A percentile compares a stretch with the other conserved stretches of the same genome.
Evolutionary conservation across 208 protist genomes (phyloP).

Genomic region (Leishmania arabica): DNA sequence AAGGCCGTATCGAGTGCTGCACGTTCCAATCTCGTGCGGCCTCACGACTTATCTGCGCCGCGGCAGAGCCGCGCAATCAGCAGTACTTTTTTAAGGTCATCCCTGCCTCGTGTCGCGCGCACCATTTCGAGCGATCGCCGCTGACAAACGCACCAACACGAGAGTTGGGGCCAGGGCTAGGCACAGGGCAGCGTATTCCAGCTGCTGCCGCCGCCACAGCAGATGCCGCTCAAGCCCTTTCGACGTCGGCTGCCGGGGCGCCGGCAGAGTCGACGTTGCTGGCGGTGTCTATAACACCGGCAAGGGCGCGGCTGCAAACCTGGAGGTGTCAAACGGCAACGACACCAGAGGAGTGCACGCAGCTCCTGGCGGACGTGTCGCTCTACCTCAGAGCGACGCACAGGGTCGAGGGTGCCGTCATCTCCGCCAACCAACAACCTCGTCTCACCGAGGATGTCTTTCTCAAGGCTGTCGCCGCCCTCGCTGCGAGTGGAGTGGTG

Average conservation of each 20-base stretch:
- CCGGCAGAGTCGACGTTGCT: neutral
- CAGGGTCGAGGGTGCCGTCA: conserved; percentile 17
- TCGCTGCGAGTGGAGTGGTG: conserved; percentile 26
- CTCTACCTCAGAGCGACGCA: conserved; percentile 21
- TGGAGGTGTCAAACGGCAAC: conserved; percentile 5
- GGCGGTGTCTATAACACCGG: too few relatives aligned
- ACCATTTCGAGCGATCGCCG: conserved; percentile 36
- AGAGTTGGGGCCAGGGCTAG: neutral
- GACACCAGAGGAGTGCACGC: conserved; percentile 14
- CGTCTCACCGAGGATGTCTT: conserved; percentile 23
- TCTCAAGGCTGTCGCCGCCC: conserved; percentile 18
- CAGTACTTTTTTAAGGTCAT: conserved; percentile 69
- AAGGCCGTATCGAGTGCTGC: conserved; percentile 38
- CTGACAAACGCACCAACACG: neutral
- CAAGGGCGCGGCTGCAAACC: neutral
- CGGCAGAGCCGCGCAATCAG: conserved; percentile 37
- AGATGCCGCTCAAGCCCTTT: neutral
- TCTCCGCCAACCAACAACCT: neutral
- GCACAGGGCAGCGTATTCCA: neutral
- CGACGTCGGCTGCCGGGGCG: neutral
- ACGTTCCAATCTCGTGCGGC: conserved; percentile 49
- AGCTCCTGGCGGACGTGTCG: conserved; percentile 20
- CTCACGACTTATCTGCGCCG: conserved; percentile 45
- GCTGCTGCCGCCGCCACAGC: neutral
- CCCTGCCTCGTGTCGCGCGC: conserved; percentile 32